Percentiles rank a stretch among this genome's conserved stretches.
These are phyloP conservation scores for Acer yangbiense DNA, from an alignment of 345 rosid species.

Conservation along the genomic window DNA sequence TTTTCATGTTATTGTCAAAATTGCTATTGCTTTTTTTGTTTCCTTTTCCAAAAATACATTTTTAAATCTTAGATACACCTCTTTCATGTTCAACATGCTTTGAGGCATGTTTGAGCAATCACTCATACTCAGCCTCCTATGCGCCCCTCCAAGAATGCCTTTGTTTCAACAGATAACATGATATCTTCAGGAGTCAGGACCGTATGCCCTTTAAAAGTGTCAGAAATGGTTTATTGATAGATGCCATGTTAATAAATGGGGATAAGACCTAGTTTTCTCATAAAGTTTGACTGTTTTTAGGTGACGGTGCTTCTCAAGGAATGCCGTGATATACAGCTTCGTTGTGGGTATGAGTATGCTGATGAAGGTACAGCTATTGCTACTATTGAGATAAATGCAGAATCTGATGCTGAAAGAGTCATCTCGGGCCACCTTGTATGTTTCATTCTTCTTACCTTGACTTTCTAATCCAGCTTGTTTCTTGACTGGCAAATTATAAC, in stretches of 20 bases:
- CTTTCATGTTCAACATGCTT: not conserved
- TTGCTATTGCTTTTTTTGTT: not conserved
- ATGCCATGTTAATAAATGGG: not conserved
- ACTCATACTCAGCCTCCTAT: not conserved
- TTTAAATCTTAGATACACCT: not conserved
- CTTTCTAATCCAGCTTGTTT: conserved; percentile 14
- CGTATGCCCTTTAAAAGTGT: not conserved
- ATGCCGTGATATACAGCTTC: conserved; percentile 91
- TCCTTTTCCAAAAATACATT: not conserved
- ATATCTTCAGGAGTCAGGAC: not conserved
- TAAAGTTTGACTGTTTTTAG: conserved; percentile 40
- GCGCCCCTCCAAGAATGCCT: not conserved
- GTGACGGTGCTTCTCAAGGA: conserved; percentile 92
- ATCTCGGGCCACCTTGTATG: conserved; percentile 79
- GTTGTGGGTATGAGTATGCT: conserved; percentile 55
- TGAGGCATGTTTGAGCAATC: not conserved
- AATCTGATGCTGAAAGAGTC: conserved; percentile 65
- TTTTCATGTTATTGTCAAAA: not conserved
- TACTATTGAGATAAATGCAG: conserved; percentile 50
- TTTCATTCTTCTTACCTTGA: conserved; percentile 17
- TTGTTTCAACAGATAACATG: not conserved
- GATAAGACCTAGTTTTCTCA: not conserved
- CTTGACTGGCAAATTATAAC: conserved; percentile 14
- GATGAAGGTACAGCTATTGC: conserved; percentile 40
- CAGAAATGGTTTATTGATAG: not conserved